A percentile compares a stretch with the other conserved stretches of the same genome.
Evolutionary conservation across 176 grass and related monocot genomes (phyloP).

Genomic region (Tillandsia fasciculata): DNA sequence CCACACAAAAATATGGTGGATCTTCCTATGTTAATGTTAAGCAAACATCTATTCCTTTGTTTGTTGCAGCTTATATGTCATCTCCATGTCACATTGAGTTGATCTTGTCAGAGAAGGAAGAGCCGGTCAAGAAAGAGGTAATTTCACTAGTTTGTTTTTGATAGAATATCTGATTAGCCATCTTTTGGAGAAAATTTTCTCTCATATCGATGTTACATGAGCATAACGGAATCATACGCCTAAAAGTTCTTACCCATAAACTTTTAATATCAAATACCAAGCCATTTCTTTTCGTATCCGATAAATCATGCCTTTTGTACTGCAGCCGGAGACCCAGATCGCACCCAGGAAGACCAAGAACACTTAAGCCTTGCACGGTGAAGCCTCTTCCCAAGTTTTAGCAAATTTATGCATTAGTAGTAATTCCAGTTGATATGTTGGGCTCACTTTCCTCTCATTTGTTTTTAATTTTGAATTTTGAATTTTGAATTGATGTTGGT

Average conservation of each 20-base stretch:
- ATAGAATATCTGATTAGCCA: background rate
- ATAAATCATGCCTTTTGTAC: background rate
- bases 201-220: background rate
- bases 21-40: background rate
- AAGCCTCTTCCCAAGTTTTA: background rate
- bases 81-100: slow-evolving; percentile 84
- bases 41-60: background rate
- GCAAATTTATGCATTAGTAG: too few relatives aligned
- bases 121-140: slow-evolving; percentile 75
- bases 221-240: background rate
- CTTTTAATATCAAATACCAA: background rate
- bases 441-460: too few relatives aligned
- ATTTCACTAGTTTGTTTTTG: background rate
- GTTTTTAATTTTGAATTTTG: too few relatives aligned
- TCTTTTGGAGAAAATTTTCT: background rate
- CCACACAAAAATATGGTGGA: background rate
- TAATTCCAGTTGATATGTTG: too few relatives aligned
- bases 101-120: slow-evolving; percentile 86
- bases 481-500: too few relatives aligned
- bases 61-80: slow-evolving; percentile 66
- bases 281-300: background rate
- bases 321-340: slow-evolving; percentile 47
- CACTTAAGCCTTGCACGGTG: background rate
- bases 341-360: slow-evolving; percentile 51
- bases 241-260: background rate